These are phyloP conservation scores for Colletotrichum higginsianum DNA, from an alignment of 2,329 filamentous ascomycete species.

Conservation along the genomic window DNA sequence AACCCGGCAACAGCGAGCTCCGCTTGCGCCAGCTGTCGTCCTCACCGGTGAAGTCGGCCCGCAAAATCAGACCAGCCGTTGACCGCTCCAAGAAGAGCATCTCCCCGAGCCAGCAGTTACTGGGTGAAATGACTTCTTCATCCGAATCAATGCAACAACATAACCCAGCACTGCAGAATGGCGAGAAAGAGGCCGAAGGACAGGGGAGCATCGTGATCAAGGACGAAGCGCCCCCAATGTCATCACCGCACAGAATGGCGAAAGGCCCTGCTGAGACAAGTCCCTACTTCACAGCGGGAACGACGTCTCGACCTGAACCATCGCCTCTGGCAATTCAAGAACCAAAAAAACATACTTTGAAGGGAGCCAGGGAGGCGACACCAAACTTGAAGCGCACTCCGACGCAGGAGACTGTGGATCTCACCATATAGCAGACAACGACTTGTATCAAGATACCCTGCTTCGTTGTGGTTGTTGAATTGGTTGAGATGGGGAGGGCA, in stretches of 20 bases:
- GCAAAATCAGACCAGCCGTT: neutral
- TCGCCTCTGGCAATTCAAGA: neutral
- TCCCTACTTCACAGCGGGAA: constrained; percentile 4
- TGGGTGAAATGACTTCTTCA: constrained; percentile 20
- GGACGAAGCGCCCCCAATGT: constrained; percentile 1
- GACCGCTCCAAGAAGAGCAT: constrained; percentile 4
- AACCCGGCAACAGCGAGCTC: constrained; percentile 4
- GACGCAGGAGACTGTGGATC: constrained; percentile 31
- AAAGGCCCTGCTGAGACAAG: constrained; percentile 5
- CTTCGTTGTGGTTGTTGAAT: neutral
- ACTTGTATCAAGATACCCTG: constrained; percentile 16
- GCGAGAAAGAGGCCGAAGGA: neutral
- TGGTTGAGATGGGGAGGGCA: neutral
- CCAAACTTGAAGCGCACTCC: constrained; percentile 18
- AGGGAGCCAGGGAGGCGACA: neutral
- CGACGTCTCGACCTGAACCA: neutral
- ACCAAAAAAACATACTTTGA: constrained; percentile 1
- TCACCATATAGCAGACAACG: constrained; percentile 13
- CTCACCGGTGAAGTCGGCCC: constrained; percentile 4
- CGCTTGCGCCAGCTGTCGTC: constrained; percentile 21
- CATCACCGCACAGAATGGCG: neutral
- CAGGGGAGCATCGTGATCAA: constrained; percentile 7
- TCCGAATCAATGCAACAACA: neutral
- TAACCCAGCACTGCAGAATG: neutral
- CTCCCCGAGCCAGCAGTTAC: constrained; percentile 25